These are phyloP conservation scores for Candida boidinii DNA, from an alignment of 805 yeast species.

Conservation along the genomic window DNA sequence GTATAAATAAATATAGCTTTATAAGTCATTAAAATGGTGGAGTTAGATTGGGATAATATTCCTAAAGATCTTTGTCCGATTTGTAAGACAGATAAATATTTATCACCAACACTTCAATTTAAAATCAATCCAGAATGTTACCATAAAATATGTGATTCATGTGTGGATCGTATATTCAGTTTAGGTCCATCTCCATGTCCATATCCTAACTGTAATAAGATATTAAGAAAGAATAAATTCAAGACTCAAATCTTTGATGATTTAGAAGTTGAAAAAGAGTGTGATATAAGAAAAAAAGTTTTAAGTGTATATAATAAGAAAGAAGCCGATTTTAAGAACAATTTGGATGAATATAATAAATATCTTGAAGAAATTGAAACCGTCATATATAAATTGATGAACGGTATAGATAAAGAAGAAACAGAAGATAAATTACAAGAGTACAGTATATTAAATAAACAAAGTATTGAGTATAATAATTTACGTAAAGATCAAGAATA, in stretches of 20 bases:
- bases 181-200: conserved; percentile 98
- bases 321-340: conserved; percentile 55
- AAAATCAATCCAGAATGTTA: conserved; percentile 96
- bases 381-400: conserved; percentile 65
- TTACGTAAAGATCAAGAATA: conserved; percentile 64
- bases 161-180: conserved; percentile 91
- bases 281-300: conserved; percentile 80
- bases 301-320: conserved; percentile 72
- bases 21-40: conserved; percentile 25
- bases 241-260: conserved; percentile 92
- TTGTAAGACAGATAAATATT: conserved; percentile 89
- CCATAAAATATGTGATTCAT: conserved; percentile 93
- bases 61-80: conserved; percentile 72
- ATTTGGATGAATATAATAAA: conserved; percentile 53
- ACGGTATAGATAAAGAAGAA: conserved; percentile 58
- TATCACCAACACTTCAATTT: conserved; percentile 88
- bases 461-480: conserved; percentile 69
- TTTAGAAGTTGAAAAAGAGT: conserved; percentile 80
- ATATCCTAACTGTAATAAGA: conserved; percentile 82
- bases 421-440: conserved; percentile 59
- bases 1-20: no score
- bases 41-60: conserved; percentile 25
- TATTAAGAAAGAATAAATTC: conserved; percentile 78
- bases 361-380: conserved; percentile 83
- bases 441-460: conserved; percentile 67